Percentiles rank a stretch among this genome's conserved stretches.
Evolutionary conservation across 257 asterid species (phyloP).

Genomic region (Petrea volubilis): DNA sequence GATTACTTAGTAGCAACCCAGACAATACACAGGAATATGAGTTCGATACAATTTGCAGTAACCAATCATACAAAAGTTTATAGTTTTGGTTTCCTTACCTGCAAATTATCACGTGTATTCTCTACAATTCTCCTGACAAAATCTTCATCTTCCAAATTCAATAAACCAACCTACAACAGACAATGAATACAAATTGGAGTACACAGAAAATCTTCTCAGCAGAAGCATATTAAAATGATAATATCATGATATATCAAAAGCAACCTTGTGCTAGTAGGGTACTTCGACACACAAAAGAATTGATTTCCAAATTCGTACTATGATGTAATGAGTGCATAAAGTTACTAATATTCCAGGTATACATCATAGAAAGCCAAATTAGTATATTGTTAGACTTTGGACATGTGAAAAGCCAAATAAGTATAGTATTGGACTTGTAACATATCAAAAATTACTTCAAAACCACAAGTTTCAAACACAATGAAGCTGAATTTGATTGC

Average conservation of each 20-base stretch:
- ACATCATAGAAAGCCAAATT: not conserved
- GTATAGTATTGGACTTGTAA: no score
- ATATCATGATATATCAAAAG: constrained; percentile 5
- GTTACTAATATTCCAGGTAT: not conserved
- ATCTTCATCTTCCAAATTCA: constrained; percentile 95
- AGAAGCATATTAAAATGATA: constrained; percentile 5
- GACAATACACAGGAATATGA: constrained; percentile 1
- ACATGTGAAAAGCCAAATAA: no score
- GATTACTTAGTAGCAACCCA: not conserved
- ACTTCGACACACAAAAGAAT: constrained; percentile 1
- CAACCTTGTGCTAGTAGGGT: not conserved
- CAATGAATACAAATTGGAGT: constrained; percentile 15
- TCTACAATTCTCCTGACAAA: constrained; percentile 72
- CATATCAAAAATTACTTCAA: constrained; percentile 1
- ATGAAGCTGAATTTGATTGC: not conserved
- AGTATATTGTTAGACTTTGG: not conserved
- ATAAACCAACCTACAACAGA: constrained; percentile 71
- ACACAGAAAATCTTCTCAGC: constrained; percentile 6
- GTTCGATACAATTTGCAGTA: constrained; percentile 10
- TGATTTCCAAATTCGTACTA: not conserved
- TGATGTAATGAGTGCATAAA: not conserved
- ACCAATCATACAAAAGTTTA: not conserved
- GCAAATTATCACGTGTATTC: constrained; percentile 63
- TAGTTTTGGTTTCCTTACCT: constrained; percentile 52
- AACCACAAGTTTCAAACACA: not conserved